These are phyloP conservation scores for Lactifluus piperatus DNA, from an alignment of 768 basidiomycete genomes.

Conservation along the genomic window DNA sequence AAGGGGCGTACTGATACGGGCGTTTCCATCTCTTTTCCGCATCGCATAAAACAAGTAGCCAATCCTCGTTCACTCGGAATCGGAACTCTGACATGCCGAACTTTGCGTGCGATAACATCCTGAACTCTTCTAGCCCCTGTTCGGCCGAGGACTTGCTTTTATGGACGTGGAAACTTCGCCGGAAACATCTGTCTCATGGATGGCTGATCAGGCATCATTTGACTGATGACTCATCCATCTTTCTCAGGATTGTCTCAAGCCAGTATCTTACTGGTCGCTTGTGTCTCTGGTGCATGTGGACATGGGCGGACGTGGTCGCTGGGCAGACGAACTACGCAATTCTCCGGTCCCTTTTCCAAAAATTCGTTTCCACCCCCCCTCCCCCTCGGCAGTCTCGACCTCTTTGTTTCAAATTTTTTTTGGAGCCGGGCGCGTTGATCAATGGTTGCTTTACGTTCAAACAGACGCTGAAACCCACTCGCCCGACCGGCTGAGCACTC, in stretches of 20 bases:
- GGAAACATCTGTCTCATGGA: conserved; percentile 2
- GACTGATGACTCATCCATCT: not conserved
- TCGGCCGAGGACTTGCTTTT: conserved; percentile 3
- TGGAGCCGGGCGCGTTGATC: conserved; percentile 3
- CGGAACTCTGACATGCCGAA: not conserved
- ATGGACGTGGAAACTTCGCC: not conserved
- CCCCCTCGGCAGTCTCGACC: conserved; percentile 5
- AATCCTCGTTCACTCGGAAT: not conserved
- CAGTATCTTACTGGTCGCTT: not conserved
- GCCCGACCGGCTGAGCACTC: not conserved
- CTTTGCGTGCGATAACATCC: not conserved
- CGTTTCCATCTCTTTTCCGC: not conserved
- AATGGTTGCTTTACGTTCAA: not conserved
- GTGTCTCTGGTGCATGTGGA: not conserved
- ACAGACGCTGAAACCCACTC: not conserved
- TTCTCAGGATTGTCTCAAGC: not conserved
- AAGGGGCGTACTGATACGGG: not conserved
- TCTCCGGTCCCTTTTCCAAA: not conserved
- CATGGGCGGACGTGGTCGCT: not conserved
- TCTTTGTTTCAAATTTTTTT: not conserved
- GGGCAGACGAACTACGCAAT: not conserved
- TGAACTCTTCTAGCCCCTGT: conserved; percentile 6
- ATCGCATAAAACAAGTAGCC: not conserved
- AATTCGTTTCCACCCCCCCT: too few relatives aligned
- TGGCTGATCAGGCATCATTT: conserved; percentile 1